Base-by-base conservation (phyloP, 805 yeast genomes). In the Lipomyces sp. region DNA sequence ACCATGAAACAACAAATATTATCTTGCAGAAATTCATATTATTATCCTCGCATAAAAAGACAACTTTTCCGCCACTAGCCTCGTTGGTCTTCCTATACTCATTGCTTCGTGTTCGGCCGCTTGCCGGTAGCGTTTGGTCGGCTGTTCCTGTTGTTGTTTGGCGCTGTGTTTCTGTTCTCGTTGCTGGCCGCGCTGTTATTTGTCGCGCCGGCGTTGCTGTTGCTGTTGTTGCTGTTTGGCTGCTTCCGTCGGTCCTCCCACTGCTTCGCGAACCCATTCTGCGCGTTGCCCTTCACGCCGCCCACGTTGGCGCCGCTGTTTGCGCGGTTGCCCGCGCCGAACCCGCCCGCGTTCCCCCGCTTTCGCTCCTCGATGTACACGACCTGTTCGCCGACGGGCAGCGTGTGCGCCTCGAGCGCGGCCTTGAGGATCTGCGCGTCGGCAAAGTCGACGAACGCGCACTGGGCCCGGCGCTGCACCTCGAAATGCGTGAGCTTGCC, bases 391-490 rank as follows among this genome's bases (percentile, higher is more conserved):
- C 68, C 70, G 40, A 66, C 65, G 37, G 57, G 40, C 29, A 68
- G 49, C 24, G 57, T 61, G 29, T 65, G 65, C n/a, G 60, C 61
- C 34, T 55, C 61, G 38, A 66, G 53, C 5, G 71, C 71, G 28
- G 58, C 57, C 45, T 59, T 58, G 35, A 67, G 53, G 37, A 66
- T 51, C 16, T 48, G 52, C 6, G 62, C 66, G 46, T 65, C 68
- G 26, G 60, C 48, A 51, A 65, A 70, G 53, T 70, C 74, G 7
- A 69, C 71, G 57, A 67, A 70, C 11, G 69, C 71, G 43, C 72
- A 66, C 45, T 59, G 58, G 46, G 61, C 62, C 29, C 45, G 46
- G 42, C 64, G 55, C 39, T 64, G 63, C 34, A 69, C 61, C 44
- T 69, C 70, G 55, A 68, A 61, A 45, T 69, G 70, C 28, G 62